phyloP scores from a whole-genome alignment of 805 yeast species.

The Spathaspora sp. region DNA sequence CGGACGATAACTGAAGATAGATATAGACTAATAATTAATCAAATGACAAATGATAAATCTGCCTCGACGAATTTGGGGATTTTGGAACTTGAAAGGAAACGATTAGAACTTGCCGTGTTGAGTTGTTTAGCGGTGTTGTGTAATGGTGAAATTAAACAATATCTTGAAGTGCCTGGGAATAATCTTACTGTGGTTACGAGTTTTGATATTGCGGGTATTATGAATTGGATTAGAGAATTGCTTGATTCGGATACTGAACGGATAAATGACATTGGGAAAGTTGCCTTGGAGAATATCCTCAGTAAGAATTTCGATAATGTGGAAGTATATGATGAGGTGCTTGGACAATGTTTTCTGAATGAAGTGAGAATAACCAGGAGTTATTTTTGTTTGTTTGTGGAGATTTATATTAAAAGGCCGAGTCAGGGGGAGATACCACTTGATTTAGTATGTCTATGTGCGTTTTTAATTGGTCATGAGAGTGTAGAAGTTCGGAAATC shows the following conservation, averaged over 20 bases:
- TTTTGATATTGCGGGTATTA: constrained; percentile 64
- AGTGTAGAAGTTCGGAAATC: constrained; percentile 62
- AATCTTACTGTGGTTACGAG: constrained; percentile 46
- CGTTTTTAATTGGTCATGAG: constrained; percentile 76
- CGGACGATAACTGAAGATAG: constrained; percentile 60
- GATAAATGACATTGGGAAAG: constrained; percentile 59
- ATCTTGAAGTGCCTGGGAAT: constrained; percentile 43
- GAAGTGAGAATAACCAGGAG: constrained; percentile 49
- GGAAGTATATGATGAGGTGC: constrained; percentile 54
- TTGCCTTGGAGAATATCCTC: constrained; percentile 69
- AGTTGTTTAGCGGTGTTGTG: constrained; percentile 84
- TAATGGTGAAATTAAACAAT: constrained; percentile 62
- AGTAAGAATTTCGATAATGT: constrained; percentile 52
- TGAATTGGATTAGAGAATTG: constrained; percentile 79
- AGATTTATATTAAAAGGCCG: constrained; percentile 51
- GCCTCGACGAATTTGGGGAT: constrained; percentile 57
- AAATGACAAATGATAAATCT: constrained; percentile 29
- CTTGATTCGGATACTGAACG: constrained; percentile 56
- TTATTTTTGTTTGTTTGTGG: constrained; percentile 70
- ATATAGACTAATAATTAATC: constrained; percentile 52
- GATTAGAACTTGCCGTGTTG: constrained; percentile 65
- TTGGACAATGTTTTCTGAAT: constrained; percentile 59
- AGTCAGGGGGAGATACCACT: constrained; percentile 34
- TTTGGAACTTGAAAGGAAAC: constrained; percentile 73
- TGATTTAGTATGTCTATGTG: constrained; percentile 69